phyloP scores from a whole-genome alignment of 169 alveolate species.

The Plasmodium malariae region DNA sequence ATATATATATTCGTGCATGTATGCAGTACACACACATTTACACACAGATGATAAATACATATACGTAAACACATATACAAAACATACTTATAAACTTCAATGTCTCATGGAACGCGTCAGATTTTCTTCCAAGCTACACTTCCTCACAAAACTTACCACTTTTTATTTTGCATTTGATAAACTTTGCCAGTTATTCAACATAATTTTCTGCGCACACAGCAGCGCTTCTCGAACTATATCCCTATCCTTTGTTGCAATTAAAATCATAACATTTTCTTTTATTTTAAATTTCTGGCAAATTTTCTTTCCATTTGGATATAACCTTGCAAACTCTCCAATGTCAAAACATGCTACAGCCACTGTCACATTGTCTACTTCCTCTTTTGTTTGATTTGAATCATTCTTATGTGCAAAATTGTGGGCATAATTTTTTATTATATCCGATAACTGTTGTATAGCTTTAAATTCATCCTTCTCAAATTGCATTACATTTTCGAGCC shows the following conservation, averaged over 20 bases:
- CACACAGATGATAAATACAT: too few species aligned
- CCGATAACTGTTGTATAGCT: constrained; percentile 86
- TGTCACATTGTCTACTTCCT: constrained; percentile 86
- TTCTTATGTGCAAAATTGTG: constrained; percentile 37
- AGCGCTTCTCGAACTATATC: constrained; percentile 91
- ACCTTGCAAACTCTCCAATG: constrained; percentile 92
- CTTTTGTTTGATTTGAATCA: constrained; percentile 23
- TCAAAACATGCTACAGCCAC: constrained; percentile 92
- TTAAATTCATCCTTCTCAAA: constrained; percentile 88
- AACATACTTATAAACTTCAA: not conserved
- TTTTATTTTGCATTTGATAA: constrained; percentile 68
- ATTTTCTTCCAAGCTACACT: too few species aligned
- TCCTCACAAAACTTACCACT: too few species aligned
- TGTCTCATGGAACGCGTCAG: too few species aligned
- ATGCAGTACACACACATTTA: too few species aligned
- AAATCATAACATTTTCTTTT: constrained; percentile 88
- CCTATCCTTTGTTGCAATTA: constrained; percentile 88
- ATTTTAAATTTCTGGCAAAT: constrained; percentile 89
- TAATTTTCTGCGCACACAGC: constrained; percentile 91
- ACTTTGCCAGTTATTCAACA: constrained; percentile 90
- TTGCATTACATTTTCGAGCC: constrained; percentile 86
- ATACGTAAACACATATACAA: not conserved
- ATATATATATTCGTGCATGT: too few species aligned
- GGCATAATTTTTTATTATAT: constrained; percentile 81
- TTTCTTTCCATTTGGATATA: constrained; percentile 90